Base-by-base conservation (phyloP, 2,329 filamentous ascomycete genomes). In the Seiridium unicorne region DNA sequence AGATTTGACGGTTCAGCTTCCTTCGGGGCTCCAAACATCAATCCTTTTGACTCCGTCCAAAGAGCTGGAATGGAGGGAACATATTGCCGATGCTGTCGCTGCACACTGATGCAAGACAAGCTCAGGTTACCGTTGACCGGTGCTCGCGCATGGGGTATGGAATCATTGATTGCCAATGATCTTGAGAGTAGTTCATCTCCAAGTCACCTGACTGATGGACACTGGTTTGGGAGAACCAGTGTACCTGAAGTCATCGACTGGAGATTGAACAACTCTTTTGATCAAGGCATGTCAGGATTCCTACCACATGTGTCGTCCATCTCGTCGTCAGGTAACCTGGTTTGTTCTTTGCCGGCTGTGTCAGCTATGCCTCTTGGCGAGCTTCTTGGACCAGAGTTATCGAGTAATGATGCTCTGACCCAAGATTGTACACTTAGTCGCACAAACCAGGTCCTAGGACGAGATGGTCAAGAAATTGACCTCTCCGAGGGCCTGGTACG, bases 191-290 rank as follows among this genome's bases (percentile, higher is more conserved):
- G 44, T 44, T 44, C 26, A 46, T 4, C 35, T 56, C 11, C 26
- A 44, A 9, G 34, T 46, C 26, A 56, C 10, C 10, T 9, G 54
- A 56, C 40, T 46, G 40, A 47, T 11, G 40, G 54, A 44, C 54
- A 56, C 54, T 56, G 54, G 54, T 32, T 46, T 56, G 40, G 54
- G 40, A 44, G 54, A 56, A 31, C 54, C 54, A 56, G 40, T 36
- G 9, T 38, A n/a, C 18, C 2, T 32, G 34, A 56, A 44, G 54
- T 56, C 40, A 44, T 35, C 46, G 54, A 56, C 44, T 5, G 10
- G 54, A 42, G 46, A 44, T 32, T 32, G 34, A 34, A 35, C 35
- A 5, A 35, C 34, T 56, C n/a, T 56, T 26, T 6, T 1, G 54
- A n/a, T 34, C 54, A 31, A 3, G 54, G 40, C 6, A 18, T 11